A percentile compares a stretch with the other conserved stretches of the same genome.
phyloP scores from a whole-genome alignment of 768 basidiomycete species.

The Psilocybe cyanescens region DNA sequence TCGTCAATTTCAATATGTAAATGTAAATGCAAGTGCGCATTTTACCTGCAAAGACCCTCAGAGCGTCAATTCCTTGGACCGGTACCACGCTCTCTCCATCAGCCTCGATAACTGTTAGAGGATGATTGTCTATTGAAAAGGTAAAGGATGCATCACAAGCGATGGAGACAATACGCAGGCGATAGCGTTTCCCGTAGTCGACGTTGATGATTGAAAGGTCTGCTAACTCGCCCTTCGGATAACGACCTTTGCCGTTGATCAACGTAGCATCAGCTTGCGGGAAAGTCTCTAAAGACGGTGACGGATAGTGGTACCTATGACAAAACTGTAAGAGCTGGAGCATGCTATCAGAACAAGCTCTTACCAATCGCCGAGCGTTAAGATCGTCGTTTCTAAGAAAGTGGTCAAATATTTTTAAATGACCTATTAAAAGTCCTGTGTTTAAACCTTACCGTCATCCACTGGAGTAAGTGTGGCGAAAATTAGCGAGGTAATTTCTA shows the following conservation, averaged over 20 bases:
- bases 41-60: constrained; percentile 40
- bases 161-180: constrained; percentile 55
- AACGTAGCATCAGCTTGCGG: constrained; percentile 41
- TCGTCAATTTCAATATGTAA: background rate
- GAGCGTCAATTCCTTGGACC: constrained; percentile 39
- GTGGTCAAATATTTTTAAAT: background rate
- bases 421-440: background rate
- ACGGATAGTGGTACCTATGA: constrained; percentile 37
- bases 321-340: constrained; percentile 21
- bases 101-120: constrained; percentile 56
- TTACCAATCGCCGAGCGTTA: constrained; percentile 34
- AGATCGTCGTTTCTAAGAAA: constrained; percentile 36
- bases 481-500: background rate
- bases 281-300: constrained; percentile 21
- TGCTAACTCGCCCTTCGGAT: constrained; percentile 38
- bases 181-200: constrained; percentile 43
- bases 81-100: constrained; percentile 49
- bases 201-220: constrained; percentile 51
- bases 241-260: constrained; percentile 58
- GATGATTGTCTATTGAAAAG: constrained; percentile 51
- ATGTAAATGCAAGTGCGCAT: background rate
- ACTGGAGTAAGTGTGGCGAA: constrained; percentile 9
- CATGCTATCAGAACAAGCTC: background rate
- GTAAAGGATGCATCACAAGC: constrained; percentile 50
- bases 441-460: constrained; percentile 40